Base-by-base conservation (phyloP, 176 grass and related monocot species). In the Carex parvula region DNA sequence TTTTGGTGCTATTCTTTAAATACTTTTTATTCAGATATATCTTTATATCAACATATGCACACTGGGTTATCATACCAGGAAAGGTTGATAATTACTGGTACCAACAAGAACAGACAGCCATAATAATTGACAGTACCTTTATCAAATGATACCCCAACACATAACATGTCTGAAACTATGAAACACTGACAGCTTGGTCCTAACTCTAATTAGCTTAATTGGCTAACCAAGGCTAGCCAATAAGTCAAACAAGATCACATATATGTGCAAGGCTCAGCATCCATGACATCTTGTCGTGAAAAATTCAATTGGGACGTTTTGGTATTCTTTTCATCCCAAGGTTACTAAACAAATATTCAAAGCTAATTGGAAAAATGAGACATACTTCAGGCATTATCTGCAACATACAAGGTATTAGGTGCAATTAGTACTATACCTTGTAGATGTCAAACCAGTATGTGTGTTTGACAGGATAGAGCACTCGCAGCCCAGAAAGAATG, bases 371-470 rank as follows among this genome's bases (percentile, higher is more conserved):
- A 50, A 73, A 73, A 73, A 48, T 67, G 11, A 50, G 41, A 72
- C 18, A 52, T 46, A 52, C 9, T 73, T 71, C 21, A 42, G 42
- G 42, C 24, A 3, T 24, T 52, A 73, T 73, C 44, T 35, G 20
- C 39, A 46, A 42, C 2, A 16, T 48, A 44, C 35, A 71, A 42
- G 18, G 7, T 44, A 71, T n/a, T n/a, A 5, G 77, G 53, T 59
- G 6, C 14, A 79, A 53, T 77, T 83, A 65, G 30, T 48, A 83
- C 72, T 71, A 83, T 87, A 97, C 94, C 94, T 97, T 97, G 84
- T 94, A 97, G 84, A 97, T 97, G 82, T 97, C 94, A n/a, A 97
- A 97, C 94, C 94, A 97, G 83, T 78, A 97, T 12, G 94, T 81
- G 10, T 84, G 84, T 63, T 92, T 97, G 64, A 94, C 89, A 85